Percentiles rank a stretch among this genome's conserved stretches.
These are phyloP conservation scores for Termitomyces heimii DNA, from an alignment of 768 basidiomycete genomes.

Conservation along the genomic window DNA sequence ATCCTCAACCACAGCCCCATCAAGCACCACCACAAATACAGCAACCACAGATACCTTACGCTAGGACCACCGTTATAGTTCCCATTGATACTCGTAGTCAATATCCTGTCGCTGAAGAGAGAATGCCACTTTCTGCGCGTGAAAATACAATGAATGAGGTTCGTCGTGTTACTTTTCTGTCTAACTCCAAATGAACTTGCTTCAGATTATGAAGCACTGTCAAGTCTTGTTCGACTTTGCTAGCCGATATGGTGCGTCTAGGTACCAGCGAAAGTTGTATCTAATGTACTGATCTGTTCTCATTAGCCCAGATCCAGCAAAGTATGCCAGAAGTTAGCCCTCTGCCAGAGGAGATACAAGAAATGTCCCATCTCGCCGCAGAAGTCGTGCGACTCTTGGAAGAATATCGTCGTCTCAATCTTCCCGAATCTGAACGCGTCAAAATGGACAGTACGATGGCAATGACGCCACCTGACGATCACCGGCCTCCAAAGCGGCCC, in stretches of 20 bases:
- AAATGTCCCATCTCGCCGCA: slow-evolving; percentile 65
- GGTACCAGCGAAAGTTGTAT: background rate
- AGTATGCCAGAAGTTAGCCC: slow-evolving; percentile 47
- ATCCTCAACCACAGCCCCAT: slow-evolving; percentile 10
- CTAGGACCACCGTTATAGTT: slow-evolving; percentile 35
- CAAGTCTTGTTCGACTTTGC: slow-evolving; percentile 58
- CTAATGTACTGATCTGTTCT: slow-evolving; percentile 4
- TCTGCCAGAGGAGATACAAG: slow-evolving; percentile 46
- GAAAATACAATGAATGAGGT: slow-evolving; percentile 41
- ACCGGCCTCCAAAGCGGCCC: slow-evolving; percentile 67
- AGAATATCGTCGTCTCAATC: slow-evolving; percentile 42
- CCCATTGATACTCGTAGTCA: slow-evolving; percentile 36
- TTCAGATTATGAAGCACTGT: slow-evolving; percentile 61
- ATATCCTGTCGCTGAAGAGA: slow-evolving; percentile 30
- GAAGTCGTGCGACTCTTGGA: slow-evolving; percentile 67
- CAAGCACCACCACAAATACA: slow-evolving; percentile 19
- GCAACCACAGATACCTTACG: slow-evolving; percentile 24
- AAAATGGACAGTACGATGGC: slow-evolving; percentile 23
- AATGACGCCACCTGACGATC: slow-evolving; percentile 36
- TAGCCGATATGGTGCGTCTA: slow-evolving; percentile 52
- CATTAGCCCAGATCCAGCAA: slow-evolving; percentile 38
- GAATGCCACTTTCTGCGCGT: slow-evolving; percentile 24
- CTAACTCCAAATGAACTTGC: slow-evolving; percentile 4
- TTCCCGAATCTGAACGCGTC: slow-evolving; percentile 28
- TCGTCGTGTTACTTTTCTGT: slow-evolving; percentile 6